Evolutionary conservation across 768 basidiomycete genomes (phyloP), one percentile per base, ranked within the genome.

Genomic region (Lactarius trivialis): DNA sequence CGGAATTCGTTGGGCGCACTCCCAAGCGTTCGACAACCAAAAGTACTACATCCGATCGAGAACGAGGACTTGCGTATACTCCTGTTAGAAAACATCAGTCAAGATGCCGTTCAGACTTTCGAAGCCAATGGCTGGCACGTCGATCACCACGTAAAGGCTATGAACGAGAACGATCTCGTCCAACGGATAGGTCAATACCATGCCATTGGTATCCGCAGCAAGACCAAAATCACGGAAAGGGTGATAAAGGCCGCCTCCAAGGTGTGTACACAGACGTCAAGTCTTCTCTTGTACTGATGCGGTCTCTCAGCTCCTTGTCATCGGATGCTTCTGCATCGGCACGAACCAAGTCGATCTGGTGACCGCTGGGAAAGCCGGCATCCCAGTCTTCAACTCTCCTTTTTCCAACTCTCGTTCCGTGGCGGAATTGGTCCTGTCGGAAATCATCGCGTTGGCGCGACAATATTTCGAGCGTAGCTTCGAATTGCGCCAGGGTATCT

Each of bases 281-380:
- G 11, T 32, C 8, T 15, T 48, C 4, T 56, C 4, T 51, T 19
- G 24, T 48, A 24, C 24, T 48, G 30, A 28, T 12, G 11, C 5
- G 14, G 14, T 33, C 39, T 32, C 30, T 45, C 33, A 99, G 94
- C 88, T 99, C 51, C 82, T 98, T 14, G 91, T 88, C 70, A 93
- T 98, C 65, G 96, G 97, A 12, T 99, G 97, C 75, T 99, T 99
- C 82, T 99, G 97, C 77, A 99, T 99, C 67, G 97, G 97, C 55
- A 95, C 93, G 57, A 98, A 98, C 75, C 97, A 98, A 75, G 97
- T 98, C 67, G 94, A 98, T 72, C 85, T 99, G 51, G 63, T 72
- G 55, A 85, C 89, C 3, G 93, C 95, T 28, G 85, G 89, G 37
- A 83, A 84, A 58, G 85, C 90, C 56, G 97, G 97, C 61, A 89